These are phyloP conservation scores for Lycium ferocissimum DNA, from an alignment of 257 asterid species.

Conservation along the genomic window DNA sequence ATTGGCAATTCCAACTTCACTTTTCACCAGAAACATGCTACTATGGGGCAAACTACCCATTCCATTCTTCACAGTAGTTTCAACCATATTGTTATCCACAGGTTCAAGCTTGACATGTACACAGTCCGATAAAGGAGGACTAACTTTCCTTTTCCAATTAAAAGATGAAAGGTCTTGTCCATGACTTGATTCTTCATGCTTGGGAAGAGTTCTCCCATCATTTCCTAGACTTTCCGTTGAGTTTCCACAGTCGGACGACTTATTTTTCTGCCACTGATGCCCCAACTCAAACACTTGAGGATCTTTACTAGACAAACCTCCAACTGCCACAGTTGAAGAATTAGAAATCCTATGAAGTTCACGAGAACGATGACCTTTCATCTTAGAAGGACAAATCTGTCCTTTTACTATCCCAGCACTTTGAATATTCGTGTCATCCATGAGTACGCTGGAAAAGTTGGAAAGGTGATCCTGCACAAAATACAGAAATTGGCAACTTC, in stretches of 20 bases:
- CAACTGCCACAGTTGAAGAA: not conserved
- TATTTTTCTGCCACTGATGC: constrained; percentile 30
- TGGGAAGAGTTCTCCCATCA: constrained; percentile 29
- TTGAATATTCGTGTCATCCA: constrained; percentile 31
- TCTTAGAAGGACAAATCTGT: constrained; percentile 33
- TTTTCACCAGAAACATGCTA: constrained; percentile 47
- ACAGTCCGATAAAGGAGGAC: constrained; percentile 32
- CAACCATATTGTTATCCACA: constrained; percentile 35
- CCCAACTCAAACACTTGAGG: constrained; percentile 4
- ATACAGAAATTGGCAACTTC: constrained; percentile 39
- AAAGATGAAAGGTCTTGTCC: constrained; percentile 35
- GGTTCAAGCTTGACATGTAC: constrained; percentile 61
- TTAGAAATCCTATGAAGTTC: constrained; percentile 31
- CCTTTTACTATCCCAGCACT: constrained; percentile 39
- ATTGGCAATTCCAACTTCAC: constrained; percentile 48
- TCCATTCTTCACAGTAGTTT: constrained; percentile 37
- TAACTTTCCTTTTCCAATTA: constrained; percentile 32
- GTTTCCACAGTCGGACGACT: constrained; percentile 26
- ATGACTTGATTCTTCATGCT: constrained; percentile 37
- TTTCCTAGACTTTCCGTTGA: constrained; percentile 32
- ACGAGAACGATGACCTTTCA: constrained; percentile 33
- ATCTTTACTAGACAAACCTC: not conserved
- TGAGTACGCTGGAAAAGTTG: constrained; percentile 27
- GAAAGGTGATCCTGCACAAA: constrained; percentile 49
- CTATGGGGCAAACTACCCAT: constrained; percentile 37